A percentile compares a stretch with the other conserved stretches of the same genome.
phyloP scores from a whole-genome alignment of 441 rosid genomes.

The Dalechampia spathulata region DNA sequence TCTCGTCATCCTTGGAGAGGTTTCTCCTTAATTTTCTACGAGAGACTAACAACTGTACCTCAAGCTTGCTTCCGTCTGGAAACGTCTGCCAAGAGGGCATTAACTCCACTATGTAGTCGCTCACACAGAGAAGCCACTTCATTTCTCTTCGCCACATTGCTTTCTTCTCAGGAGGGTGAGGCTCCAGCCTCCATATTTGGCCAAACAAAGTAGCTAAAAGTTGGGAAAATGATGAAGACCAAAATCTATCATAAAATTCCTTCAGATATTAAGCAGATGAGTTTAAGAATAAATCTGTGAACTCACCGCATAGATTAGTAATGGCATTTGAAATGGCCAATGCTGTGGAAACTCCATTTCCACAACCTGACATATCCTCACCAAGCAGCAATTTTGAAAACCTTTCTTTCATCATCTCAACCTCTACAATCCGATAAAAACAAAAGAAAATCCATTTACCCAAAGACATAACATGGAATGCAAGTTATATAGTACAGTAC shows the following conservation, averaged over 20 bases:
- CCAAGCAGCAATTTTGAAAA: conserved; percentile 89
- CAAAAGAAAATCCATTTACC: conserved; percentile 8
- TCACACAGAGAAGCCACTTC: conserved; percentile 91
- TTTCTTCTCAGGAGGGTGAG: conserved; percentile 69
- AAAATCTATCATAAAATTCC: conserved; percentile 12
- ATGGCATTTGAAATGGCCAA: conserved; percentile 94
- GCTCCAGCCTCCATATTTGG: conserved; percentile 95
- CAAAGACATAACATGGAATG: conserved; percentile 7
- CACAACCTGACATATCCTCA: conserved; percentile 99
- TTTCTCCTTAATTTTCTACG: no score
- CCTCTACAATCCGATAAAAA: conserved; percentile 33
- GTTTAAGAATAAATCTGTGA: background rate
- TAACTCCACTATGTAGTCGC: conserved; percentile 95
- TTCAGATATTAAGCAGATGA: conserved; percentile 1
- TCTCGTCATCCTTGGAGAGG: background rate
- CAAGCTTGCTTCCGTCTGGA: conserved; percentile 90
- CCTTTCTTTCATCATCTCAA: conserved; percentile 97
- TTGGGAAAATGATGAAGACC: background rate
- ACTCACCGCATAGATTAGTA: conserved; percentile 91
- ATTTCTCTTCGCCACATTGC: conserved; percentile 98
- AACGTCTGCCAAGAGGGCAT: conserved; percentile 88
- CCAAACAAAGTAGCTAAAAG: conserved; percentile 78
- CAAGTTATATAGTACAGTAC: background rate
- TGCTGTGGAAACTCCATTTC: conserved; percentile 92
- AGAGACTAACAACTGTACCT: no score